Base-by-base conservation (phyloP, 306 rosid genomes). In the Argentina anserina region DNA sequence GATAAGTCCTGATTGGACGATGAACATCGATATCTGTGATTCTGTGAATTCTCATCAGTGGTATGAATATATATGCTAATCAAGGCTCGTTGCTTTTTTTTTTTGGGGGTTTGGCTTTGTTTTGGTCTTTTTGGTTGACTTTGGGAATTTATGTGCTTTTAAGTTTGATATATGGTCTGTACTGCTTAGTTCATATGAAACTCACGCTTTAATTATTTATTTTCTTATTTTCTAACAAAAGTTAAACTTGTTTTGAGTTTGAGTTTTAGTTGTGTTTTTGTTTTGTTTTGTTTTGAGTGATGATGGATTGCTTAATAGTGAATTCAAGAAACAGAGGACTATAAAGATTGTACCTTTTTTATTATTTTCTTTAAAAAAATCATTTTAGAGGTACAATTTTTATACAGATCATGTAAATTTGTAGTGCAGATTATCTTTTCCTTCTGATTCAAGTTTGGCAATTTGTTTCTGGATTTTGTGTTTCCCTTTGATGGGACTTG, bases 21-120 rank as follows among this genome's bases (percentile, higher is more conserved):
- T 95, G 90, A 95, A 95, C 81, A 95, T 95, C 78, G 97, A 91
- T 81, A 95, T 95, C 79, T 95, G 99, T 65, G 99, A 95, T 78
- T 95, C 99, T 72, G 80, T 95, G 85, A 95, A 95, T 86, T 89
- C 97, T 67, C 79, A 83, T 87, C 95, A 85, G 42, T 95, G 99
- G 99, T 94, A 88, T 91, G 85, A 85, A 79, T 73, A 70, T 75
- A 40, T 28, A 20, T 50, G 5, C 15, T 36, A 9, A 13, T 41
- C 29, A 74, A 70, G 50, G 80, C 80, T 84, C 75, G 74, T 72
- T 67, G 64, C 75, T 67, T 40, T n/a, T 31, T 13, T 34, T 42
- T 45, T 53, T 18, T 70, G 20, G 26, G 47, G 3, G 28, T 39
- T 60, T 15, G n/a, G n/a, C n/a, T 50, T 49, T 53, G 12, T 31